Conservation (phyloP, 768 basidiomycete genomes). For the Auricularia sp. region DNA sequence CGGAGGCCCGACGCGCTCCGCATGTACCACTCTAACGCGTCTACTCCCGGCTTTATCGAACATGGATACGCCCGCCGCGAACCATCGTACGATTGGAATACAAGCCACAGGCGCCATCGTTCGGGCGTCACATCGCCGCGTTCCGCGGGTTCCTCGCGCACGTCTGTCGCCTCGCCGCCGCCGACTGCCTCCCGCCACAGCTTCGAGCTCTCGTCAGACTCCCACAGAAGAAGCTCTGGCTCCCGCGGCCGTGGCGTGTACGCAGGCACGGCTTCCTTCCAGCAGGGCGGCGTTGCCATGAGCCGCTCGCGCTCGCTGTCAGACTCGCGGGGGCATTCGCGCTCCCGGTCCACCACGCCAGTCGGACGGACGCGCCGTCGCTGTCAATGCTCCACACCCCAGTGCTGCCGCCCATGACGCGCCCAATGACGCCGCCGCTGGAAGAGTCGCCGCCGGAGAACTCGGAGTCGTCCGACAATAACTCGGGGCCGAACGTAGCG, state of each 20-base stretch:
- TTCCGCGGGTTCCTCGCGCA: not conserved
- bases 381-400: not conserved
- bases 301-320: not conserved
- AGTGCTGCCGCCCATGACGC: conserved; percentile 12
- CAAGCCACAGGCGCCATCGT: not conserved
- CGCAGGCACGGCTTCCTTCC: not conserved
- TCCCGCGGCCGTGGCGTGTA: not conserved
- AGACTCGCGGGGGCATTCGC: not conserved
- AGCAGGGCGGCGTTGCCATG: not conserved
- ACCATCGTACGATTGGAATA: not conserved
- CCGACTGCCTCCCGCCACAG: not conserved
- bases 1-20: not conserved
- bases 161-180: not conserved
- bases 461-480: conserved; percentile 35
- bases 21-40: not conserved
- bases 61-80: not conserved
- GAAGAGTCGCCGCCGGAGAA: conserved; percentile 49
- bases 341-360: not conserved
- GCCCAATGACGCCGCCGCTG: conserved; percentile 45
- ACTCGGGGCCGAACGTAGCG: conserved; percentile 41
- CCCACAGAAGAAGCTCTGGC: not conserved
- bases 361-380: not conserved
- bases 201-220: not conserved
- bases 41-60: not conserved
- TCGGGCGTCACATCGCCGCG: not conserved